Base-by-base conservation (phyloP, 495 filamentous ascomycete species). In the Rhypophila decipiens region DNA sequence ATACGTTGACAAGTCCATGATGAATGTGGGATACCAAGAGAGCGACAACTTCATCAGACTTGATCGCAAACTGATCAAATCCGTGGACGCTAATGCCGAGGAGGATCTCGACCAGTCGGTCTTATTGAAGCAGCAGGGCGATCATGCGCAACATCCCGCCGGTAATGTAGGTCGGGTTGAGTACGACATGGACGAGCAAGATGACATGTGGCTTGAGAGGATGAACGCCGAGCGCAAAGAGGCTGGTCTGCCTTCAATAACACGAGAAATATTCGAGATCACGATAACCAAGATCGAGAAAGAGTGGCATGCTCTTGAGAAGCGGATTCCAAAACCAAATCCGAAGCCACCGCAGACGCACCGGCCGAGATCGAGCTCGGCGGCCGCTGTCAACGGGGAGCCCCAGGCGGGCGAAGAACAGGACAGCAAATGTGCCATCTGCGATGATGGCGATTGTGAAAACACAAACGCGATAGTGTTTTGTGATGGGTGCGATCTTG, bases 401-500 rank as follows among this genome's bases (percentile, higher is more conserved):
- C 82, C 84, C 17, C 82, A 82, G 45, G 87, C 80, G 3, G 90
- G 89, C 20, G 93, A 96, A 63, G 93, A 97, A 59, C 91, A 95
- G 58, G 93, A 97, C 56, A 95, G 82, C 62, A 97, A 96, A 63
- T 99, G 93, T 58, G 91, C 87, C 24, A 94, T 99, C 40, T 99
- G 93, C 54, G 93, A 97, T 61, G 93, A 97, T 60, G 94, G 93
- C 23, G 93, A 99, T 58, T 97, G 94, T 57, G 93, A 97, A 68
- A 99, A 97, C 62, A 89, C 90, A n/a, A 99, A 99, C 65, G 94
- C 93, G 5, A 99, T 99, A 58, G 94, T 99, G 19, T 99, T 98
- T 67, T 99, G 93, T 56, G 93, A 99, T 60, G 94, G 93, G 8
- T 97, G 93, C 66, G 93, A 99, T 69, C 72, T 97, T 19, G 93